Evolutionary conservation across 805 yeast genomes (phyloP).

Genomic region (Kluyveromyces dobzhanskii): DNA sequence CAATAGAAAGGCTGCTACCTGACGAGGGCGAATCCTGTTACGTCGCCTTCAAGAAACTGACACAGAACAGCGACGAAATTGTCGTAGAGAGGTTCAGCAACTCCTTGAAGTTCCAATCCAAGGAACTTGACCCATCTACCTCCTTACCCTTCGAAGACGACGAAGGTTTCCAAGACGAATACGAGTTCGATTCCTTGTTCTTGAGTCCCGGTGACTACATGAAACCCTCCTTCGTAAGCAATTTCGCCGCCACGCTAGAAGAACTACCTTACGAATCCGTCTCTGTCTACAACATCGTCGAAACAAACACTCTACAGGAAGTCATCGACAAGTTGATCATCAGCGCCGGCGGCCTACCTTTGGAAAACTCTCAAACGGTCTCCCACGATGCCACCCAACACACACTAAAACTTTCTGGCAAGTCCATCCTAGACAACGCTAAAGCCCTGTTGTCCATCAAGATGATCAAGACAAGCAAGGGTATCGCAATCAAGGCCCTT

Average conservation of each 20-base stretch:
- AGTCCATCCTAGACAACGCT: constrained; percentile 37
- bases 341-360: constrained; percentile 56
- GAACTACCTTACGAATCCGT: constrained; percentile 55
- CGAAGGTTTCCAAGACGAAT: constrained; percentile 90
- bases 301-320: constrained; percentile 40
- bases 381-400: constrained; percentile 51
- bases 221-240: constrained; percentile 66
- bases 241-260: constrained; percentile 67
- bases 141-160: constrained; percentile 57
- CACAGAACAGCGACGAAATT: constrained; percentile 36
- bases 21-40: constrained; percentile 65
- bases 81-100: constrained; percentile 50
- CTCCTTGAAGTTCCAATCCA: constrained; percentile 63
- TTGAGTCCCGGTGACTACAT: constrained; percentile 73
- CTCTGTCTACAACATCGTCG: constrained; percentile 59
- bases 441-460: constrained; percentile 44
- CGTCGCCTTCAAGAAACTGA: constrained; percentile 54
- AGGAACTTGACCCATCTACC: constrained; percentile 70
- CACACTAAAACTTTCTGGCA: constrained; percentile 74
- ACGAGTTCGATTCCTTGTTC: constrained; percentile 75
- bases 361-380: constrained; percentile 65
- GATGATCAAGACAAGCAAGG: constrained; percentile 43
- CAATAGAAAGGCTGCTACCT: constrained; percentile 66
- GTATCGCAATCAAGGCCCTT: constrained; percentile 46
- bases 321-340: constrained; percentile 46